Evolutionary conservation across 2,329 filamentous ascomycete species (phyloP), one percentile per base, ranked within the genome.

Genomic region (Xylariaceae sp.): DNA sequence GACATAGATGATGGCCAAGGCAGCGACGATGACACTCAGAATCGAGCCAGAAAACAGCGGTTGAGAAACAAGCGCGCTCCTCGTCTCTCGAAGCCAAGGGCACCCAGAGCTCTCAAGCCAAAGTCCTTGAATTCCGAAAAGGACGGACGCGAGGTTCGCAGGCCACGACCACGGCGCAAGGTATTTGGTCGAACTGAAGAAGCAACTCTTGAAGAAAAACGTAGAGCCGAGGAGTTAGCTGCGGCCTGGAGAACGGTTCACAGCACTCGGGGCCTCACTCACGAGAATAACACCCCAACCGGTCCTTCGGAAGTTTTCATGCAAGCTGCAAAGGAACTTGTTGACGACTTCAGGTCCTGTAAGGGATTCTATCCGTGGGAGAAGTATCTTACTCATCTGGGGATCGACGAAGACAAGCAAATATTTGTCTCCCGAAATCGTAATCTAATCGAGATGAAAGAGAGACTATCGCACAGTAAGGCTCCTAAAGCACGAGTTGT

Each of bases 331-430:
- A 79, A 79, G 66, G 79, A 82, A 48, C 77, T 89, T 6, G 79
- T 87, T 8, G 81, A 87, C 56, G 86, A 88, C 58, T 88, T 88
- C 67, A 77, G 84, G 59, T 83, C 83, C 0, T 81, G 84, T 62
- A 87, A 84, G 65, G 79, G 82, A 45, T 88, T 88, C 63, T 88
- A 87, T 64, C 81, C 84, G 1, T 88, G 84, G 84, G 86, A 88
- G 56, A 87, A 85, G 68, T 87, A 87, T 63, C 75, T 87, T 45
- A 77, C 79, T 54, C 86, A 86, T 67, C 73, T 86, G 61, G 79
- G 84, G 41, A 73, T 78, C 49, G 68, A 75, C 29, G 71, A 75
- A 48, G 70, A 72, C 6, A 69, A 69, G 16, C 68, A 70, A 46
- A 67, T 66, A 9, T 60, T 65, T 19, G 64, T 68, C 28, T 56